Conservation (phyloP, 208 protist species). For the Lotmaria passim region DNA sequence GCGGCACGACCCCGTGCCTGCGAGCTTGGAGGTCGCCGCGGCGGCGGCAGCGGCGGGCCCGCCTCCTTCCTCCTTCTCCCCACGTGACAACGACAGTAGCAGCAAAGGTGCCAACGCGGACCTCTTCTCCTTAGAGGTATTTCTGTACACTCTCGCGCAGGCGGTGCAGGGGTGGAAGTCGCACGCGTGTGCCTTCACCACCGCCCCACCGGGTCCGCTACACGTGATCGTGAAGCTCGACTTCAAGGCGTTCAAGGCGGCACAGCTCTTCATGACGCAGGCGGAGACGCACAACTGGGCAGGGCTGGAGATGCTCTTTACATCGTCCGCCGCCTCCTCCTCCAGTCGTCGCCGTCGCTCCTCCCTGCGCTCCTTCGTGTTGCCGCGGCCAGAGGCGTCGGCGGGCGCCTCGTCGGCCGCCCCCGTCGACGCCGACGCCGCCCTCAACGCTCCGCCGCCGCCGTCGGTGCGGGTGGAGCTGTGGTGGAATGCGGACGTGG, state of each 20-base stretch:
- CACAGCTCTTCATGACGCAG: constrained; percentile 15
- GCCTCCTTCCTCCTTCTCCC: background rate
- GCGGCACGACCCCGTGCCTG: constrained; percentile 38
- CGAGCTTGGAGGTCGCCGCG: background rate
- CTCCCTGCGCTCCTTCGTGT: constrained; percentile 1
- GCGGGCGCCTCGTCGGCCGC: background rate
- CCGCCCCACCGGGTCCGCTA: constrained; percentile 1
- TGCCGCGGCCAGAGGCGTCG: background rate
- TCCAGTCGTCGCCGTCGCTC: background rate
- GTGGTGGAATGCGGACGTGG: constrained; percentile 64
- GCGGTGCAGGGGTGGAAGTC: constrained; percentile 25
- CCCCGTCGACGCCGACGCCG: background rate
- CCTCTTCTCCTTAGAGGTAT: background rate
- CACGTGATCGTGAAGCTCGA: constrained; percentile 51
- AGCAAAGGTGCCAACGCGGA: background rate
- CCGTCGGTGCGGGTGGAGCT: constrained; percentile 30
- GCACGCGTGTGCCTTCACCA: background rate
- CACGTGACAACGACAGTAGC: background rate
- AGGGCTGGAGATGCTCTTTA: constrained; percentile 15
- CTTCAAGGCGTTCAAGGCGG: constrained; percentile 50
- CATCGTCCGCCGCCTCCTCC: background rate
- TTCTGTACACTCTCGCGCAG: constrained; percentile 7
- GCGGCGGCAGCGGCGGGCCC: background rate
- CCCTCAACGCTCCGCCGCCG: background rate
- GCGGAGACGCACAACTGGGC: constrained; percentile 4